Conservation (phyloP, 768 basidiomycete genomes). For the Nidula microcarpa region DNA sequence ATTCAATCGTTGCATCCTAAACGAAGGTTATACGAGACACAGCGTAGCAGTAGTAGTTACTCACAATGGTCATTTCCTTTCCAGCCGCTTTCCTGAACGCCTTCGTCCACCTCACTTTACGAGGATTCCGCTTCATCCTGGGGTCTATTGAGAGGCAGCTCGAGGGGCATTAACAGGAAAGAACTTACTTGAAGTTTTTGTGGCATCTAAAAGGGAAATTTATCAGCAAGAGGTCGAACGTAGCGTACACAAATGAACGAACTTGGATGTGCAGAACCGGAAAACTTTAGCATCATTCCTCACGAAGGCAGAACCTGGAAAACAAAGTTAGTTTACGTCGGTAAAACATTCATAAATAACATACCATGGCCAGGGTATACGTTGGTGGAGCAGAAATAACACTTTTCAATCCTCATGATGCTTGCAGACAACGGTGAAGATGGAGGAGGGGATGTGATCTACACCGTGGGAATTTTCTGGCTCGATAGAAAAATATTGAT, state of each 20-base stretch:
- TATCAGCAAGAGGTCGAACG: not conserved
- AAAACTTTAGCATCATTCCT: slow-evolving; percentile 98
- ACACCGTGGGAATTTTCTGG: not conserved
- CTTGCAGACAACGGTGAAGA: not conserved
- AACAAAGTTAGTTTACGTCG: not conserved
- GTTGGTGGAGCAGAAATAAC: slow-evolving; percentile 96
- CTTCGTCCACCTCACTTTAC: slow-evolving; percentile 99
- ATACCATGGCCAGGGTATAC: slow-evolving; percentile 95
- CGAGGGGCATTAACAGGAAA: slow-evolving; percentile 3
- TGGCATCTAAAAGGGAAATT: slow-evolving; percentile 65
- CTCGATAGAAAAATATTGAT: too few species aligned
- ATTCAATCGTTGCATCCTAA: slow-evolving; percentile 97
- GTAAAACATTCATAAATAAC: slow-evolving; percentile 8
- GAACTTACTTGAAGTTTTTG: slow-evolving; percentile 94
- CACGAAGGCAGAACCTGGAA: slow-evolving; percentile 86
- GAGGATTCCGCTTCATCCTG: slow-evolving; percentile 99
- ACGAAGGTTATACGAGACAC: not conserved
- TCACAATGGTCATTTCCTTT: slow-evolving; percentile 98
- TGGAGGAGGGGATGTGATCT: not conserved
- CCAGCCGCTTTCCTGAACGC: slow-evolving; percentile 98
- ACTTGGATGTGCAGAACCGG: slow-evolving; percentile 98
- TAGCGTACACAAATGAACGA: slow-evolving; percentile 16
- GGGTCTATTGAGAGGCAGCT: not conserved
- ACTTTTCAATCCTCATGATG: slow-evolving; percentile 93
- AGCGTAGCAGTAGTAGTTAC: slow-evolving; percentile 20